These are phyloP conservation scores for Starmerella scarabaei DNA, from an alignment of 805 yeast species.

Conservation along the genomic window DNA sequence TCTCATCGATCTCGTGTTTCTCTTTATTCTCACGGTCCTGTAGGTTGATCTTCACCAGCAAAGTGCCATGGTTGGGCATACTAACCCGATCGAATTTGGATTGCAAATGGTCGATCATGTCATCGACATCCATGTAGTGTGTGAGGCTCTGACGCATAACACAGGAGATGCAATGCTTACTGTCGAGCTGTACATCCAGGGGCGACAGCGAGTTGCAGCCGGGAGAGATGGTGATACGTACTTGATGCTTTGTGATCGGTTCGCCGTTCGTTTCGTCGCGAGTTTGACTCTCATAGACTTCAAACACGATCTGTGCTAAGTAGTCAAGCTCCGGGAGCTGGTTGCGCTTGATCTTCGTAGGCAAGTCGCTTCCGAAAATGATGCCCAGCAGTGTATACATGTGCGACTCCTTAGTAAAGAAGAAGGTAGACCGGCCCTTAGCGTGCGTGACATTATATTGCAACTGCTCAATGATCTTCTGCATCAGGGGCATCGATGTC, in stretches of 20 bases:
- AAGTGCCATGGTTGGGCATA: slow-evolving; percentile 60
- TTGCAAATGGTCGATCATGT: slow-evolving; percentile 67
- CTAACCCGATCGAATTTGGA: slow-evolving; percentile 76
- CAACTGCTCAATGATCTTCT: slow-evolving; percentile 70
- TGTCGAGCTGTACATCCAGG: slow-evolving; percentile 88
- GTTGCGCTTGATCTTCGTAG: slow-evolving; percentile 89
- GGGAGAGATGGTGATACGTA: slow-evolving; percentile 83
- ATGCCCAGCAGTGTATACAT: slow-evolving; percentile 87
- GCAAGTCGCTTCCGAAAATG: slow-evolving; percentile 79
- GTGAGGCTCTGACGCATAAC: slow-evolving; percentile 84
- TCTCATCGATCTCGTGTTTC: no score
- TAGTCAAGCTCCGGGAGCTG: slow-evolving; percentile 95
- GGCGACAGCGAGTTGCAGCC: slow-evolving; percentile 99
- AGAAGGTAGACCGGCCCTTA: slow-evolving; percentile 75
- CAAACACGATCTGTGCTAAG: slow-evolving; percentile 86
- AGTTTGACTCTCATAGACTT: slow-evolving; percentile 64
- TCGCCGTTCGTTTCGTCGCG: slow-evolving; percentile 41
- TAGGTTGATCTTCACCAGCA: slow-evolving; percentile 22
- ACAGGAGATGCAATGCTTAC: slow-evolving; percentile 91
- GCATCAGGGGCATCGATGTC: slow-evolving; percentile 87
- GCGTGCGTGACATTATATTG: slow-evolving; percentile 65
- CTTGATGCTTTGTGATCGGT: slow-evolving; percentile 58
- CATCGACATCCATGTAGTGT: slow-evolving; percentile 82
- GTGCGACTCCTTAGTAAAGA: slow-evolving; percentile 94
- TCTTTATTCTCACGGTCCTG: not conserved